Evolutionary conservation across 257 asterid genomes (phyloP).

Genomic region (Henckelia pumila): DNA sequence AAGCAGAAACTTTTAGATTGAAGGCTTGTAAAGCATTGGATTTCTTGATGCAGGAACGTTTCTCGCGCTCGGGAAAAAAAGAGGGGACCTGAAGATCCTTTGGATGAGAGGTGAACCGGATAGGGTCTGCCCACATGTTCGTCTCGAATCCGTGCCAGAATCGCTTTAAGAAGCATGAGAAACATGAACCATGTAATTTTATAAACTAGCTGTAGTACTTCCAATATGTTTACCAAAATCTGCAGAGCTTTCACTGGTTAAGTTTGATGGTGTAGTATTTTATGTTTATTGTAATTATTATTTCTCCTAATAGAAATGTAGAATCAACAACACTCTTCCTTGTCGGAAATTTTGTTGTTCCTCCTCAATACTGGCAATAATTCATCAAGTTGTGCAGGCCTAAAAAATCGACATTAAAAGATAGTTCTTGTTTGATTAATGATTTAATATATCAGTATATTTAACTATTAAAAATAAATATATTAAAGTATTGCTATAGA

Average conservation of each 20-base stretch:
- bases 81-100: slow-evolving; percentile 65
- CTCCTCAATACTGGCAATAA: too few species aligned
- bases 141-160: slow-evolving; percentile 52
- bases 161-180: slow-evolving; percentile 26
- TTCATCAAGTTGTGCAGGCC: too few species aligned
- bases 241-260: not conserved
- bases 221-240: not conserved
- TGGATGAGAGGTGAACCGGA: slow-evolving; percentile 83
- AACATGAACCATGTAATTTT: slow-evolving; percentile 19
- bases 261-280: not conserved
- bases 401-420: too few species aligned
- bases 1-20: not conserved
- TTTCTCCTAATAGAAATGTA: not conserved
- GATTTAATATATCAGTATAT: too few species aligned
- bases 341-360: too few species aligned
- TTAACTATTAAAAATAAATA: too few species aligned
- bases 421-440: too few species aligned
- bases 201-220: slow-evolving; percentile 12
- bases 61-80: slow-evolving; percentile 53
- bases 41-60: slow-evolving; percentile 53
- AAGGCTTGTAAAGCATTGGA: not conserved
- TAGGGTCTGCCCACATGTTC: slow-evolving; percentile 70
- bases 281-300: too few species aligned
- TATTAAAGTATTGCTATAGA: too few species aligned
- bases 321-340: too few species aligned